A percentile compares a stretch with the other conserved stretches of the same genome.
Evolutionary conservation across 2,329 filamentous ascomycete genomes (phyloP).

Genomic region (Aspergillus awamori): DNA sequence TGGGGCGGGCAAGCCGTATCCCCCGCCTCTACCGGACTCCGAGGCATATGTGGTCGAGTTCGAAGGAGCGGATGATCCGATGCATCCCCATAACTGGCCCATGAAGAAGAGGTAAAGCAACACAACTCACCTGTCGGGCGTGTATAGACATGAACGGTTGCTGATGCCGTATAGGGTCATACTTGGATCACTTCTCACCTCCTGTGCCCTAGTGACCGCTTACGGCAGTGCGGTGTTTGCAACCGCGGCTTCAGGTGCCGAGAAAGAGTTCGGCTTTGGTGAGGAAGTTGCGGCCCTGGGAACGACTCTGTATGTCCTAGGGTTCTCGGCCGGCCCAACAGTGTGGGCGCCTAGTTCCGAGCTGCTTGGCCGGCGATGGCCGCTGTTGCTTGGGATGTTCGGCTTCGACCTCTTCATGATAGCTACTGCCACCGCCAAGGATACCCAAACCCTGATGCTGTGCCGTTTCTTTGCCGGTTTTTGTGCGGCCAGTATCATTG

Average conservation of each 20-base stretch:
- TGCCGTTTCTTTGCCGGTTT: slow-evolving; percentile 50
- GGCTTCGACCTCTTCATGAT: slow-evolving; percentile 49
- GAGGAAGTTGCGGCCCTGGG: slow-evolving; percentile 47
- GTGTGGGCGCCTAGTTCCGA: slow-evolving; percentile 65
- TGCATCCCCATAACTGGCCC: slow-evolving; percentile 57
- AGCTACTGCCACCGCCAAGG: slow-evolving; percentile 44
- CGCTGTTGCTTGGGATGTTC: slow-evolving; percentile 48
- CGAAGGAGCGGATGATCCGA: slow-evolving; percentile 53
- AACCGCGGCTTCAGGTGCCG: slow-evolving; percentile 59
- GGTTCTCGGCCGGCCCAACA: slow-evolving; percentile 61
- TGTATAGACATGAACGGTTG: not conserved
- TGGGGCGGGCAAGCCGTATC: slow-evolving; percentile 50
- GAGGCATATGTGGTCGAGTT: slow-evolving; percentile 60
- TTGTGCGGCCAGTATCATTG: slow-evolving; percentile 45
- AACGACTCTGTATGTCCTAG: slow-evolving; percentile 50
- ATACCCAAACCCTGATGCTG: slow-evolving; percentile 42
- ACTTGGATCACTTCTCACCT: slow-evolving; percentile 22
- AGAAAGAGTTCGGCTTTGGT: slow-evolving; percentile 49
- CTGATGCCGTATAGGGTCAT: slow-evolving; percentile 16
- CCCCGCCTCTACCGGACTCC: slow-evolving; percentile 50
- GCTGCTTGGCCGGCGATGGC: slow-evolving; percentile 58
- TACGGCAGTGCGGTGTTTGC: slow-evolving; percentile 66
- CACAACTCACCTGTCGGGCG: not conserved
- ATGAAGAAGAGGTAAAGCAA: slow-evolving; percentile 44
- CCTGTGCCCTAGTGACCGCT: slow-evolving; percentile 43